Base-by-base conservation (phyloP, 2,329 filamentous ascomycete genomes). In the Colletotrichum shisoi region DNA sequence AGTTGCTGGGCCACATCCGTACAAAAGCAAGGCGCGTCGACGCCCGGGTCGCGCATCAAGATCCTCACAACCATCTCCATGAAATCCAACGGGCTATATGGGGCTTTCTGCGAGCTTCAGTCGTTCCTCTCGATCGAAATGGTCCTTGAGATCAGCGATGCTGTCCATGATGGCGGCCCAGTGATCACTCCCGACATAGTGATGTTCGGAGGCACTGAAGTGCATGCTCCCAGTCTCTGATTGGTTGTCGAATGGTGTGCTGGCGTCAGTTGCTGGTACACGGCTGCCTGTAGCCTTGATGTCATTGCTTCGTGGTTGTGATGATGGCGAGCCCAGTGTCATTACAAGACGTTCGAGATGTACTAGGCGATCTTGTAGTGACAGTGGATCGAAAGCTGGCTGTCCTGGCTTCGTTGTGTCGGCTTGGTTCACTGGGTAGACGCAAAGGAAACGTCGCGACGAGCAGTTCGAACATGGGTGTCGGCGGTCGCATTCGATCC, bases 121-220 rank as follows among this genome's bases (percentile, higher is more conserved):
- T 7, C 27, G 57, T 21, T 65, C 57, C 27, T 78, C 74, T 4
- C 72, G 69, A 1, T 75, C 74, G 9, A 79, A 72, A 12, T 78
- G 74, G 2, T 78, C 73, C 57, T 74, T 79, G 3, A 82, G 71
- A 5, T 81, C 78, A 1, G 78, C 72, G 27, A 82, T 80, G 37
- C 74, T 73, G 40, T 81, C 77, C 3, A 81, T 71, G 1, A 82
- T 73, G 15, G 79, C 76, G 8, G 76, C 74, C 79, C 80, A 82
- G 61, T 82, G 80, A 8, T 72, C 73, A 24, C 76, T 71, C 21
- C 73, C 70, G 12, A 80, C 76, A 40, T 82, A 82, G 37, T 68
- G 70, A 0, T 71, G 68, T 1, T 71, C 77, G 51, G 58, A 70
- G 15, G 57, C 62, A 19, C 31, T 71, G 13, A 73, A 57, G 0